phyloP scores from a whole-genome alignment of 2,329 filamentous ascomycete species.

The Colletotrichum caudatum region DNA sequence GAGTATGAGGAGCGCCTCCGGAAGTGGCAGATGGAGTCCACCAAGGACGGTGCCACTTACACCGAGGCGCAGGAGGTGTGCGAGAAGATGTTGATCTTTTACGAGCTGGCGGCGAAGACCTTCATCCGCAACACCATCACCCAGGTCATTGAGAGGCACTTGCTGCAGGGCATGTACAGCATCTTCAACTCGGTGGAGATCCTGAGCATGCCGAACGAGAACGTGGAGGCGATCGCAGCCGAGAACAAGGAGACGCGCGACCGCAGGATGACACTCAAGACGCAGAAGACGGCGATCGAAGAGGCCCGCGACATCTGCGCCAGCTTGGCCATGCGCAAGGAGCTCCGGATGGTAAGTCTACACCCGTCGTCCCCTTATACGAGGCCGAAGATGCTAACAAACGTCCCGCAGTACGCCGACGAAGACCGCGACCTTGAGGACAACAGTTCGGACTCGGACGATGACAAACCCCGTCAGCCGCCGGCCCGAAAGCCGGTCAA shows the following conservation, averaged over 20 bases:
- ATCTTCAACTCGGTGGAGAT: slow-evolving; percentile 66
- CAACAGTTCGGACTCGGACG: slow-evolving; percentile 48
- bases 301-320: slow-evolving; percentile 64
- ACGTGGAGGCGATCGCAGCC: slow-evolving; percentile 63
- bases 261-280: slow-evolving; percentile 59
- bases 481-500: slow-evolving; percentile 34
- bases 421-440: slow-evolving; percentile 45
- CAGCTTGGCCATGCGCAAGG: slow-evolving; percentile 64
- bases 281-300: slow-evolving; percentile 63
- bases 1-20: slow-evolving; percentile 65
- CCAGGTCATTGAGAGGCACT: slow-evolving; percentile 64
- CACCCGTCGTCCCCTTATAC: rapidly evolving
- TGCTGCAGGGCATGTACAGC: slow-evolving; percentile 63
- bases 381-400: slow-evolving; percentile 1
- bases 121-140: slow-evolving; percentile 66
- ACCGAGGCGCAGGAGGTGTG: slow-evolving; percentile 65
- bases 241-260: slow-evolving; percentile 67
- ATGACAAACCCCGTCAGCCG: slow-evolving; percentile 26
- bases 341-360: slow-evolving; percentile 53
- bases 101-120: slow-evolving; percentile 64
- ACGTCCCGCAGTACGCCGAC: slow-evolving; percentile 45
- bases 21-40: slow-evolving; percentile 58
- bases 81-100: slow-evolving; percentile 69
- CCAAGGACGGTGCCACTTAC: slow-evolving; percentile 59
- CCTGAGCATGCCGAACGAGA: slow-evolving; percentile 58